Conservation (phyloP, 2,329 filamentous ascomycete genomes). For the Fusarium sp. region DNA sequence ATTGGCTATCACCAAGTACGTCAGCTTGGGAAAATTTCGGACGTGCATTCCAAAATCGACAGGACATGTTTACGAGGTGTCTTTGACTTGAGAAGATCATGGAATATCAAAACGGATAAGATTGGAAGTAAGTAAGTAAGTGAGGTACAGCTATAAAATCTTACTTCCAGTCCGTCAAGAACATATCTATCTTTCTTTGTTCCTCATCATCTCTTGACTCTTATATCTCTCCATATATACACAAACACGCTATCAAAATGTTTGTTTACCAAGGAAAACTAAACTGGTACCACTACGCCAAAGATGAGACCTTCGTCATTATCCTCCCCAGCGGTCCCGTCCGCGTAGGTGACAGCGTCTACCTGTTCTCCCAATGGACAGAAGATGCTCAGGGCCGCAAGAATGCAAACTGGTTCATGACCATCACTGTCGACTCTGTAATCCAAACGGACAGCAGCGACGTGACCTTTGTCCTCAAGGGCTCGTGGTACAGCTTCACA, state of each 20-base stretch:
- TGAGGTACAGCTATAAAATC: neutral
- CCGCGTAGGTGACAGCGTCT: conserved; percentile 38
- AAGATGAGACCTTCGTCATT: conserved; percentile 36
- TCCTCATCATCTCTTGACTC: neutral
- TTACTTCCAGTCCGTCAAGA: neutral
- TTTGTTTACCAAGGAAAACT: conserved; percentile 41
- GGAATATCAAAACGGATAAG: neutral
- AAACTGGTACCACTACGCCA: conserved; percentile 33
- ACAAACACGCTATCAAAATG: conserved; percentile 12
- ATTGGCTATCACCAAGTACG: neutral
- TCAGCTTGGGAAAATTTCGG: neutral
- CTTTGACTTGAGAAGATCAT: neutral
- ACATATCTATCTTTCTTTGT: rapidly evolving
- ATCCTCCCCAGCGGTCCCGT: conserved; percentile 35
- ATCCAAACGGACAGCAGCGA: conserved; percentile 7
- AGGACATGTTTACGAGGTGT: neutral
- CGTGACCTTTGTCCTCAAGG: conserved; percentile 20
- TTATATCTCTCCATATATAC: neutral
- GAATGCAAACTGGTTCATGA: conserved; percentile 39
- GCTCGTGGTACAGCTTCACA: conserved; percentile 17
- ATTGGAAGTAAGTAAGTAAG: neutral
- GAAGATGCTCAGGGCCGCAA: conserved; percentile 12
- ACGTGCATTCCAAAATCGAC: neutral
- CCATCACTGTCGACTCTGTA: conserved; percentile 10
- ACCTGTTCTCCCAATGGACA: conserved; percentile 43